phyloP scores from a whole-genome alignment of 306 rosid species.

The Quercus robur region DNA sequence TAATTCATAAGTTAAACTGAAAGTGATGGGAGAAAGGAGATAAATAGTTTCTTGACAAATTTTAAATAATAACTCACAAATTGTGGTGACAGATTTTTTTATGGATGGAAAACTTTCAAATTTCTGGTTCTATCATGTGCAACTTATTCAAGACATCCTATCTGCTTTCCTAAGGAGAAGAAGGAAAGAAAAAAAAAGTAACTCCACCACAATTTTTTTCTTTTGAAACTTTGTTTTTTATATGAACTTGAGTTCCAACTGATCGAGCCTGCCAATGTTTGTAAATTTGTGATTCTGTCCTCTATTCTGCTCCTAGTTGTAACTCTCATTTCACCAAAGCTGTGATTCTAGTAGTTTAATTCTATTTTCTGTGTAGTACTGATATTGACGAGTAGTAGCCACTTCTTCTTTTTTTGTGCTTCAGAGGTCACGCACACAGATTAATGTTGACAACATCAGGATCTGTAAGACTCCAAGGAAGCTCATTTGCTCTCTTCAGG shows the following conservation, averaged over 20 bases:
- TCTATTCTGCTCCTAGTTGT: not conserved
- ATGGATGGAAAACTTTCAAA: too few relatives aligned
- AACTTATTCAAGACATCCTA: not conserved
- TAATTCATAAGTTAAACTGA: not conserved
- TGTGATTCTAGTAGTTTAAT: slow-evolving; percentile 1
- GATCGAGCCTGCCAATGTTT: not conserved
- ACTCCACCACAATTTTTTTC: not conserved
- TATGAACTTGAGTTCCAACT: not conserved
- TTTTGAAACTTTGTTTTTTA: not conserved
- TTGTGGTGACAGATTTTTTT: not conserved
- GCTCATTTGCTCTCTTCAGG: slow-evolving; percentile 79
- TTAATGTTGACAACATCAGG: slow-evolving; percentile 38
- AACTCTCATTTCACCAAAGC: slow-evolving; percentile 7
- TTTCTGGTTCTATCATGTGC: too few relatives aligned
- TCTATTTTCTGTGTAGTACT: not conserved
- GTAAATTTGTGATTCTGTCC: slow-evolving; percentile 1
- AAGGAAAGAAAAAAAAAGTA: not conserved
- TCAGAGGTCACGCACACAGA: slow-evolving; percentile 51
- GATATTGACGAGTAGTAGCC: slow-evolving; percentile 2
- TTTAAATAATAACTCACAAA: not conserved
- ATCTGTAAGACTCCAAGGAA: slow-evolving; percentile 69
- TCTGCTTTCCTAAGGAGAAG: not conserved
- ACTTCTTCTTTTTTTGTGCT: slow-evolving; percentile 9
- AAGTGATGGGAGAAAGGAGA: not conserved
- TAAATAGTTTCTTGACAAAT: not conserved